Percentiles rank a stretch among this genome's conserved stretches.
Evolutionary conservation across 176 grass and related monocot species (phyloP).

Genomic region (Avena insularis): DNA sequence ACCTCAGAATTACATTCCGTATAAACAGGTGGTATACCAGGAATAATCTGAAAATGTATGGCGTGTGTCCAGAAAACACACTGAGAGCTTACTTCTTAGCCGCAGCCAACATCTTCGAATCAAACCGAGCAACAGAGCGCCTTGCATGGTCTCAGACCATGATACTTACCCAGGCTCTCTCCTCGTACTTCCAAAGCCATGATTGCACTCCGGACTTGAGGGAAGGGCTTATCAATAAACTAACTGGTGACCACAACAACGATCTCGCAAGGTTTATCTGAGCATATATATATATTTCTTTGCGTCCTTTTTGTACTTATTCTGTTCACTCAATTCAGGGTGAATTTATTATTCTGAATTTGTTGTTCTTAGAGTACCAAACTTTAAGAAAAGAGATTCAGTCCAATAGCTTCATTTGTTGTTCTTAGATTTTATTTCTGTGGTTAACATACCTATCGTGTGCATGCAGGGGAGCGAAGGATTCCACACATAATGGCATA

Average conservation of each 20-base stretch:
- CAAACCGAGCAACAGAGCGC: constrained; percentile 43
- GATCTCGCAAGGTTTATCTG: neutral
- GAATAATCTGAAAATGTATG: constrained; percentile 1
- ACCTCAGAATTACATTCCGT: neutral
- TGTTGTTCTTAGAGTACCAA: too few species aligned
- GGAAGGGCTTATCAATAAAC: neutral
- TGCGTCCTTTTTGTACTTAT: too few species aligned
- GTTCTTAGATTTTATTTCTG: too few species aligned
- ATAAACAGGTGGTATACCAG: constrained; percentile 60
- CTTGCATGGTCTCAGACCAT: constrained; percentile 48
- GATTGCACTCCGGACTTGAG: neutral
- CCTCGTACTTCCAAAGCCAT: neutral
- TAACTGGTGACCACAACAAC: neutral
- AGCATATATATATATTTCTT: too few species aligned
- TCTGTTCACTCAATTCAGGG: too few species aligned
- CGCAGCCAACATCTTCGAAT: constrained; percentile 56
- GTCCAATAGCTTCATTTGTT: too few species aligned
- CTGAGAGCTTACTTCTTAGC: constrained; percentile 64
- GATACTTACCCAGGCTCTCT: constrained; percentile 41
- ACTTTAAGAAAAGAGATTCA: too few species aligned
- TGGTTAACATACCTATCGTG: too few species aligned
- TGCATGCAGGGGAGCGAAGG: neutral
- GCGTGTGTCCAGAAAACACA: neutral
- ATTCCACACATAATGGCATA: neutral
- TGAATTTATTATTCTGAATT: too few species aligned